Evolutionary conservation across 2,329 filamentous ascomycete genomes (phyloP).

Genomic region (Gremmenia infestans): DNA sequence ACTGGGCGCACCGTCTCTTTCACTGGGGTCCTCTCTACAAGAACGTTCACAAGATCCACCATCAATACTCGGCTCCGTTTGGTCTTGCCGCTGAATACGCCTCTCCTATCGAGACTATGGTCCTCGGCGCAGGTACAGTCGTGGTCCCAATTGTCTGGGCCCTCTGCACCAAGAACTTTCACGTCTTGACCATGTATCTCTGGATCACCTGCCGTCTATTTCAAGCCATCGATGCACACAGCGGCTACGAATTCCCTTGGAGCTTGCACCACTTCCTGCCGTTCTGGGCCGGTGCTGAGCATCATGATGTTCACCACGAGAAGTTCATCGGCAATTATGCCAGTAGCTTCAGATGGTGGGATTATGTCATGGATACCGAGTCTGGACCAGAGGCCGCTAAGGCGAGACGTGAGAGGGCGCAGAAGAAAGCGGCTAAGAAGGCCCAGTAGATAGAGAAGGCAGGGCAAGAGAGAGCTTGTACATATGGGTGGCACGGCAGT

Average conservation of each 20-base stretch:
- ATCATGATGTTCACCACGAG: conserved; percentile 97
- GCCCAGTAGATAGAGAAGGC: conserved; percentile 18
- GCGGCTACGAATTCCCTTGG: conserved; percentile 98
- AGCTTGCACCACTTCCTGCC: conserved; percentile 91
- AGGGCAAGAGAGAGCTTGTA: conserved; percentile 6
- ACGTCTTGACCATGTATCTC: conserved; percentile 95
- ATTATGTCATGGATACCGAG: conserved; percentile 90
- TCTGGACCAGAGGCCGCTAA: conserved; percentile 82
- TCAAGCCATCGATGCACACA: conserved; percentile 97
- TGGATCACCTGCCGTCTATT: conserved; percentile 93
- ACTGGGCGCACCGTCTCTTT: conserved; percentile 89
- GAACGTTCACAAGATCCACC: conserved; percentile 96
- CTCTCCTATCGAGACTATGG: conserved; percentile 94
- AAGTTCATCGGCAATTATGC: conserved; percentile 98
- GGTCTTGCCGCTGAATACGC: conserved; percentile 96
- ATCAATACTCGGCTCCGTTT: conserved; percentile 97
- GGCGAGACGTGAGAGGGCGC: conserved; percentile 73
- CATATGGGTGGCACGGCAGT: conserved; percentile 3
- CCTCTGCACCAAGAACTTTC: conserved; percentile 75
- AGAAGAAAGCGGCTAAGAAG: conserved; percentile 61
- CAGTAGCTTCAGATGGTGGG: conserved; percentile 99
- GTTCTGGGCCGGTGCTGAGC: conserved; percentile 95
- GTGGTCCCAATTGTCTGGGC: conserved; percentile 80
- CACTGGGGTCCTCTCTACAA: conserved; percentile 96
- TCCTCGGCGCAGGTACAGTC: conserved; percentile 83